A percentile compares a stretch with the other conserved stretches of the same genome.
phyloP scores from a whole-genome alignment of 164 flowering plant genomes.

The Magnolia sinica region DNA sequence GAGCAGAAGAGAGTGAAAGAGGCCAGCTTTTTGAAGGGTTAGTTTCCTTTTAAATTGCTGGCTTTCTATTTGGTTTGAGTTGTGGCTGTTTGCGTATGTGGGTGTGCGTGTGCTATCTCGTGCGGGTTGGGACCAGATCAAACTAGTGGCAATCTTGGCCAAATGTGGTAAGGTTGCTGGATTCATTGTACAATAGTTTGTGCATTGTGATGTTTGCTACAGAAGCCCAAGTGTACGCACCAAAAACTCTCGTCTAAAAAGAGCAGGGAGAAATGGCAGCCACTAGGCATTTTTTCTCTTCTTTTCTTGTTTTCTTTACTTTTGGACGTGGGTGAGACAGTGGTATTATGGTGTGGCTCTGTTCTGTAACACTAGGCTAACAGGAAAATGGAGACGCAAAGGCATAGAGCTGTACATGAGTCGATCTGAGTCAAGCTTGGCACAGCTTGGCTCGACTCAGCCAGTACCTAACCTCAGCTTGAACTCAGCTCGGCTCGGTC shows the following conservation, averaged over 20 bases:
- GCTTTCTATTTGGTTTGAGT: constrained; percentile 30
- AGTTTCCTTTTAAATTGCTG: constrained; percentile 25
- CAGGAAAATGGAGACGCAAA: background rate
- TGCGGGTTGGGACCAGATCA: background rate
- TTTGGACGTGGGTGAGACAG: background rate
- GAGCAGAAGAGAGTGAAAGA: background rate
- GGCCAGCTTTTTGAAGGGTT: constrained; percentile 7
- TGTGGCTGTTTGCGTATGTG: background rate
- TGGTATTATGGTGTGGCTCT: background rate
- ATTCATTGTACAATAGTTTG: constrained; percentile 1
- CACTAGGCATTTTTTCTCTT: background rate
- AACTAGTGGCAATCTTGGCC: background rate
- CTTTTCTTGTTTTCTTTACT: background rate
- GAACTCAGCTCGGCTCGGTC: too few relatives aligned
- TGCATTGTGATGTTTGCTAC: background rate
- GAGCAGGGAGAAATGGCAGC: background rate
- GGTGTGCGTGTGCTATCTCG: background rate
- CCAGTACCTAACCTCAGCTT: too few relatives aligned
- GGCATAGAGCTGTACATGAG: background rate
- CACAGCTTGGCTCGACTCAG: too few relatives aligned
- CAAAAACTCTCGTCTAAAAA: background rate
- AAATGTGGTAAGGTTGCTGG: background rate
- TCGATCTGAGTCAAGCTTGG: too few relatives aligned
- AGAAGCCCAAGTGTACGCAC: background rate
- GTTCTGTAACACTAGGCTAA: background rate